These are phyloP conservation scores for Houttuynia cordata DNA, from an alignment of 164 flowering plant genomes.

Conservation along the genomic window DNA sequence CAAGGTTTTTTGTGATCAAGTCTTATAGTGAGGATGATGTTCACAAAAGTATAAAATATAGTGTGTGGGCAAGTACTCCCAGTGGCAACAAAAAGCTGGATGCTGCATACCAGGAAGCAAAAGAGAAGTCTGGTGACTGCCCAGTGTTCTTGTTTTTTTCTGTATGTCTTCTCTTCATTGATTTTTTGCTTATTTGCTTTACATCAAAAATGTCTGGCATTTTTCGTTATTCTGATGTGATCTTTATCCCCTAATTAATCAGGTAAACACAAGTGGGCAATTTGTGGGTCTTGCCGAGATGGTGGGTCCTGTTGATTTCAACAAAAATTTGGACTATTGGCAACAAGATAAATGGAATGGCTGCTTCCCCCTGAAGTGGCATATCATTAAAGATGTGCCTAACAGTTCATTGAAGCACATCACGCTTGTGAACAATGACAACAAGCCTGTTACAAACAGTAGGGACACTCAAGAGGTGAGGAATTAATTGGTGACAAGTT, in stretches of 20 bases:
- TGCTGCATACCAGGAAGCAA: conserved; percentile 60
- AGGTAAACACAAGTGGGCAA: conserved; percentile 94
- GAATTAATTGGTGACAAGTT: not conserved
- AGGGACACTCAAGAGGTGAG: conserved; percentile 83
- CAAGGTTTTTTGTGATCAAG: conserved; percentile 73
- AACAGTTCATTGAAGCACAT: conserved; percentile 73
- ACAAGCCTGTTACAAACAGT: conserved; percentile 84
- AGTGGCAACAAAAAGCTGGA: conserved; percentile 87
- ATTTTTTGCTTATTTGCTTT: not conserved
- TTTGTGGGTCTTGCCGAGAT: conserved; percentile 86
- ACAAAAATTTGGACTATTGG: conserved; percentile 71
- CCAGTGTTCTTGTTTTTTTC: conserved; percentile 80
- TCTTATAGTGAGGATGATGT: conserved; percentile 96
- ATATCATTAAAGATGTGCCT: conserved; percentile 78
- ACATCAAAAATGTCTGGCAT: too few relatives aligned
- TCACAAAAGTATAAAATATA: conserved; percentile 81
- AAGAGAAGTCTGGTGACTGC: conserved; percentile 47
- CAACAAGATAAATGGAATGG: conserved; percentile 95
- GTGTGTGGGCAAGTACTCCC: conserved; percentile 85
- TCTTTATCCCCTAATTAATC: not conserved
- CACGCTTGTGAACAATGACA: conserved; percentile 72
- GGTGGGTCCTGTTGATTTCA: conserved; percentile 75
- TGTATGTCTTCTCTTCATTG: conserved; percentile 16
- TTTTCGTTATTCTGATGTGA: not conserved
- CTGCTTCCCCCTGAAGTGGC: conserved; percentile 82